Base-by-base conservation (phyloP, 768 basidiomycete species). In the Termitomyces sp. region DNA sequence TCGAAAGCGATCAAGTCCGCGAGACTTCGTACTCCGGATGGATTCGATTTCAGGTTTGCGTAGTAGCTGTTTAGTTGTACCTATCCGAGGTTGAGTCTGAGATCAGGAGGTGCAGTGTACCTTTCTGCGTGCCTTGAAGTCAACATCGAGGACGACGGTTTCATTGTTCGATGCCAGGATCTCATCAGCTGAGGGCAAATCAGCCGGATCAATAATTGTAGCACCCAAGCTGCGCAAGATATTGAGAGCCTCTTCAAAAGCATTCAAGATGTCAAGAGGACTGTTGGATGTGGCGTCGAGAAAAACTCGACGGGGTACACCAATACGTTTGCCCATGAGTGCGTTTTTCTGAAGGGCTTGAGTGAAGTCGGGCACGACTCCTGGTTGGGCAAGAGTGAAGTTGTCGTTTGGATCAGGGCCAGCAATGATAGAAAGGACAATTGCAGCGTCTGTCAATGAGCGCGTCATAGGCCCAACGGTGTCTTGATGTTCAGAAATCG, bases 1-100 rank as follows among this genome's bases (percentile, higher is more conserved):
- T 88, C 78, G 69, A 86, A 87, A 20, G 67, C 68, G 44, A 88
- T 86, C 57, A 88, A 61, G 58, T 86, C 83, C 2, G 79, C 82
- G 1, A 88, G 75, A 36, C 66, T 79, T 36, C 77, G 75, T 24
- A 87, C 80, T 4, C 82, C 83, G 1, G 82, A 76, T 0, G 86
- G 86, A 42, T 84, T 82, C 42, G 78, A 66, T 12, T 80, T 60
- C 15, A 88, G 71, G 1, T 65, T 72, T 24, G 76, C 62, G 27
- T 80, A 78, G 57, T 81, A 87, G 27, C 70, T 69, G 57, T 81
- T 75, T 22, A 88, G 59, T 58, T 84, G 76, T n/a, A 83, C 70
- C 86, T 87, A 51, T 0, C 8, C 39, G 27, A 48, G 6, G 60
- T 45, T 51, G 15, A 24, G 50, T 36, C 2, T 16, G 34, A 15